Evolutionary conservation across 768 basidiomycete species (phyloP), one percentile per base, ranked within the genome.

Genomic region (Auricularia sp.): DNA sequence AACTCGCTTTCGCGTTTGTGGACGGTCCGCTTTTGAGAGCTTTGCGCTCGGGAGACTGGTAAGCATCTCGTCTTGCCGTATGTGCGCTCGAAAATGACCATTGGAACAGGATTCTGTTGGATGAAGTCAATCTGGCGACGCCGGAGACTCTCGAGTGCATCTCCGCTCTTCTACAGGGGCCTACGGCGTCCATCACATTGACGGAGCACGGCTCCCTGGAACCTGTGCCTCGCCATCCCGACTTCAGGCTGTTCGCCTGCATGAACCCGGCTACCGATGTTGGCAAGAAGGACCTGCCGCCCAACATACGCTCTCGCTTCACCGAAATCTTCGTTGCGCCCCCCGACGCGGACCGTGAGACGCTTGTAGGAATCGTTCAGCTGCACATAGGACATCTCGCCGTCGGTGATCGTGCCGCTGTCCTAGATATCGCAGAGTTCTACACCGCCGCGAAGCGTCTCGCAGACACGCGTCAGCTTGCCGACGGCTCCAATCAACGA

Each of bases 181-280:
- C 93, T 1, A 85, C 84, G 7, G 85, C 92, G 0, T 98, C 96
- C 1, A 88, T 99, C 68, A 91, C 93, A 0, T 78, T 99, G 64
- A 93, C 93, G 0, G 97, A 98, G 72, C 86, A 94, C 72, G 96
- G 95, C 0, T 88, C 92, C 10, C 75, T 98, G 63, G 91, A 94
- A 69, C 89, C 91, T 1, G 82, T 98, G 35, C 87, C 88, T 61
- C 88, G 97, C 0, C 97, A 99, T 73, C 86, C 93, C 18, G 88
- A 96, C 70, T 99, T 99, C 78, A 90, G 96, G 21, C 80, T 98
- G 3, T 98, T 98, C 71, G 94, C 94, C 3, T 99, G 97, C 73
- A 99, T 99, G 97, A 99, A 99, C 72, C 97, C 97, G 3, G 97
- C 97, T 0, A 99, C 95, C 3, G 97, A 99, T 70, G 90, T 98